A percentile compares a stretch with the other conserved stretches of the same genome.
Evolutionary conservation across 2,329 filamentous ascomycete species (phyloP).

Genomic region (Fusarium sp.): DNA sequence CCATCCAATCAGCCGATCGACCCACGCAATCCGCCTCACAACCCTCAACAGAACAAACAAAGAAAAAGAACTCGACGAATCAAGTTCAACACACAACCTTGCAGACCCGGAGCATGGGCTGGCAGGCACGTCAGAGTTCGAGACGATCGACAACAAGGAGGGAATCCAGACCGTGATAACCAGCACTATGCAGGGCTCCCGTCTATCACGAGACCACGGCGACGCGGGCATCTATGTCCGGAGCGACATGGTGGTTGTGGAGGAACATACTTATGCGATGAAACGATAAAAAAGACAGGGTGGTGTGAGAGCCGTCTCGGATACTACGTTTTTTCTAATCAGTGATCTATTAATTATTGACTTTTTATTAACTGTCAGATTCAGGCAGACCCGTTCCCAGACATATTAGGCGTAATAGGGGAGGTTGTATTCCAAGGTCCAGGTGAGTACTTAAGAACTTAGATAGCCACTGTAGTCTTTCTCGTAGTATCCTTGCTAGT

Average conservation of each 20-base stretch:
- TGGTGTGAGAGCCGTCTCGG: neutral
- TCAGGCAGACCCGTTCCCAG: neutral
- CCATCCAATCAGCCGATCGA: constrained; percentile 35
- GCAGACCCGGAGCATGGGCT: constrained; percentile 33
- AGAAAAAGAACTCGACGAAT: constrained; percentile 37
- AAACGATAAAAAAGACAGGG: constrained; percentile 12
- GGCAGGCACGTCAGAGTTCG: constrained; percentile 17
- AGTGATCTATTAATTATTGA: constrained; percentile 1
- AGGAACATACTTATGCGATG: constrained; percentile 24
- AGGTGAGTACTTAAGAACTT: neutral
- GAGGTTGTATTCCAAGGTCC: neutral
- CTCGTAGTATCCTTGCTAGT: neutral
- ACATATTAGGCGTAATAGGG: neutral
- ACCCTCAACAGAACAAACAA: constrained; percentile 37
- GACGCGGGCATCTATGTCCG: constrained; percentile 28
- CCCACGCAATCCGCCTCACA: constrained; percentile 30
- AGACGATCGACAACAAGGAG: constrained; percentile 14
- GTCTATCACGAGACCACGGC: constrained; percentile 19
- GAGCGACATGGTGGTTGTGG: constrained; percentile 35
- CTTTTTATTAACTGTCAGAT: neutral
- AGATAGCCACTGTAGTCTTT: neutral
- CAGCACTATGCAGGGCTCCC: constrained; percentile 3
- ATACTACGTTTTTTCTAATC: constrained; percentile 1
- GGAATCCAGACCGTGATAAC: constrained; percentile 31
- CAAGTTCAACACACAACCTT: constrained; percentile 40